phyloP scores from a whole-genome alignment of 2,329 filamentous ascomycete genomes.

The Sphaerulina musiva region DNA sequence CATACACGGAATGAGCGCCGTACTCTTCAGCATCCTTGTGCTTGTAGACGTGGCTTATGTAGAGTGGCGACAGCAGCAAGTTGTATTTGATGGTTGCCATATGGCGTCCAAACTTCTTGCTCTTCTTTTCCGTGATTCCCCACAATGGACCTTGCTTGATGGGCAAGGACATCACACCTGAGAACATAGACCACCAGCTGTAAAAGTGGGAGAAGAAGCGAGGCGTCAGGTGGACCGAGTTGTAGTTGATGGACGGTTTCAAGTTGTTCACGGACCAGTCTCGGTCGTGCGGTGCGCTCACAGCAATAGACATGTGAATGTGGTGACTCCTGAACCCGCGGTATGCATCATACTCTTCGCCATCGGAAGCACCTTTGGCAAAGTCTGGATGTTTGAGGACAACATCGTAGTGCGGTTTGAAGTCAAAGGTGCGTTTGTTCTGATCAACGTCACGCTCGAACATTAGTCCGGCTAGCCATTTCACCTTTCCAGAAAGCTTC shows the following conservation, averaged over 20 bases:
- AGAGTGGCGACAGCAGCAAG: slow-evolving; percentile 81
- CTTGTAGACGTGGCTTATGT: slow-evolving; percentile 95
- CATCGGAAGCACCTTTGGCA: slow-evolving; percentile 52
- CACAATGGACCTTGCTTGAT: slow-evolving; percentile 87
- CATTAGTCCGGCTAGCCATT: slow-evolving; percentile 83
- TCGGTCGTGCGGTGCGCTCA: slow-evolving; percentile 77
- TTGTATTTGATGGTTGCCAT: slow-evolving; percentile 99
- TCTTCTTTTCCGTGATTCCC: slow-evolving; percentile 89
- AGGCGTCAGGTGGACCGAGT: slow-evolving; percentile 88
- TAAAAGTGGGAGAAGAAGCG: slow-evolving; percentile 98
- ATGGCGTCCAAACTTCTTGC: slow-evolving; percentile 96
- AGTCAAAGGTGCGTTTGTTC: slow-evolving; percentile 72
- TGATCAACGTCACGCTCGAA: slow-evolving; percentile 78
- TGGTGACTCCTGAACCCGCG: slow-evolving; percentile 92
- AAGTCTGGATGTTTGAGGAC: slow-evolving; percentile 74
- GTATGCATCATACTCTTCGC: slow-evolving; percentile 76
- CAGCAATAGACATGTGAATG: slow-evolving; percentile 89
- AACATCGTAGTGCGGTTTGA: slow-evolving; percentile 87
- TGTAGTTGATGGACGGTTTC: slow-evolving; percentile 82
- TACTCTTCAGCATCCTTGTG: slow-evolving; percentile 93
- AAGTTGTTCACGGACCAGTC: slow-evolving; percentile 75
- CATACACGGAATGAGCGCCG: slow-evolving; percentile 69
- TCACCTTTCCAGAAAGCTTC: slow-evolving; percentile 95
- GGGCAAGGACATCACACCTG: slow-evolving; percentile 86
- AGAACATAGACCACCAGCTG: slow-evolving; percentile 95